Evolutionary conservation across 2,329 filamentous ascomycete genomes (phyloP).

Genomic region (Hypomyces rosellus): DNA sequence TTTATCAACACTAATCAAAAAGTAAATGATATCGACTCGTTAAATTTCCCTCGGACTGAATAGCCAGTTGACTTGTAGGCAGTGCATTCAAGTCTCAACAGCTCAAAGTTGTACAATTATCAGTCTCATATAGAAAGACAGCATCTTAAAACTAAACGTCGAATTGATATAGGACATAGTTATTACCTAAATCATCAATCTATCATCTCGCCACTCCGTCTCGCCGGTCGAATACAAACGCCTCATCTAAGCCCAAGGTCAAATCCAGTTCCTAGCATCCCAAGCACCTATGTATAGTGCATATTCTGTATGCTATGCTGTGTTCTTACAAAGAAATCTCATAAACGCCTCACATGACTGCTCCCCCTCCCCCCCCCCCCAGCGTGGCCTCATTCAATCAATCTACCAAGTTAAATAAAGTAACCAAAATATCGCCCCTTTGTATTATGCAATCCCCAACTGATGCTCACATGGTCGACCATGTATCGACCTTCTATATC

Average conservation of each 20-base stretch:
- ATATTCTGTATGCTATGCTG: slow-evolving; percentile 2
- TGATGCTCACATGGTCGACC: neutral
- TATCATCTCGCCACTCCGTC: too few species aligned
- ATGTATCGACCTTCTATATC: slow-evolving; percentile 18
- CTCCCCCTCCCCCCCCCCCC: too few species aligned
- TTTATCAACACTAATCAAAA: too few species aligned
- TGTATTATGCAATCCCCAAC: neutral
- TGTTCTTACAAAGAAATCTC: neutral
- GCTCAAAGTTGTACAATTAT: too few species aligned
- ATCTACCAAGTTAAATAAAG: slow-evolving; percentile 4
- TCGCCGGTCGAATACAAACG: neutral
- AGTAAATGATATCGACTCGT: too few species aligned
- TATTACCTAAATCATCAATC: too few species aligned
- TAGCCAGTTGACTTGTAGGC: too few species aligned
- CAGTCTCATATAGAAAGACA: neutral
- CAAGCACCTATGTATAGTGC: neutral
- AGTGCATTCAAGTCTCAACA: too few species aligned
- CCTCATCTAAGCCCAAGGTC: neutral
- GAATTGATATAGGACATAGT: too few species aligned
- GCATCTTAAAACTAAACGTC: neutral
- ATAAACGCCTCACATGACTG: slow-evolving; percentile 6
- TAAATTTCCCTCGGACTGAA: too few species aligned
- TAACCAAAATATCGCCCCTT: neutral
- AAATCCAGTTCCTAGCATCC: neutral
- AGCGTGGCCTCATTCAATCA: too few species aligned